A percentile compares a stretch with the other conserved stretches of the same genome.
Conservation (phyloP, 2,329 filamentous ascomycete genomes). For the Trichoderma endophyticum region DNA sequence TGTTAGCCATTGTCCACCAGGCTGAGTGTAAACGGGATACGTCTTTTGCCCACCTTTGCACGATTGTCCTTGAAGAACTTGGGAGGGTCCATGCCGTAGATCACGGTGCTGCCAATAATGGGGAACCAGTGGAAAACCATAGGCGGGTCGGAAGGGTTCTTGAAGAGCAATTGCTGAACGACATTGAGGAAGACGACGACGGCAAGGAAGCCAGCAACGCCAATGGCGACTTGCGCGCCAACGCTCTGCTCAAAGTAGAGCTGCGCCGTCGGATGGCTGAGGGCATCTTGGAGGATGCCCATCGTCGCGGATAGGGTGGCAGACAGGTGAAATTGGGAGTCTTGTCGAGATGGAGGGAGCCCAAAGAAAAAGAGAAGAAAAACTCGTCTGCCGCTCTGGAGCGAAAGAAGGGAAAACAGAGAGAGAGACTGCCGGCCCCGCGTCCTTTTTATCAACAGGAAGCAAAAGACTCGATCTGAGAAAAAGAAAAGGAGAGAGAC, state of each 20-base stretch:
- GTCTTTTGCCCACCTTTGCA: constrained; percentile 58
- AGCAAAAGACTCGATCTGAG: neutral
- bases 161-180: constrained; percentile 72
- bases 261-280: constrained; percentile 48
- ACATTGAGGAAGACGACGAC: constrained; percentile 74
- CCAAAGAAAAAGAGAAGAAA: neutral
- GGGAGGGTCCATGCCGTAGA: constrained; percentile 92
- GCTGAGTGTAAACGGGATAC: neutral
- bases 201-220: constrained; percentile 43
- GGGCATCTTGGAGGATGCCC: constrained; percentile 54
- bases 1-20: neutral
- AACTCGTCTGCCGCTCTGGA: neutral
- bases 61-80: constrained; percentile 76
- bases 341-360: neutral
- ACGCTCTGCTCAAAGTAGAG: constrained; percentile 48
- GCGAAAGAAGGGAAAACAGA: neutral
- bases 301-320: constrained; percentile 35
- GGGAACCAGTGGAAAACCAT: constrained; percentile 80
- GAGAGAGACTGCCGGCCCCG: neutral
- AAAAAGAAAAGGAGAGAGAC: neutral
- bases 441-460: constrained; percentile 12
- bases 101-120: constrained; percentile 84
- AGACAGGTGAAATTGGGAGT: neutral
- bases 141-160: constrained; percentile 77
- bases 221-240: constrained; percentile 46